A percentile compares a stretch with the other conserved stretches of the same genome.
Conservation (phyloP, 257 asterid species). For the Vinca minor region DNA sequence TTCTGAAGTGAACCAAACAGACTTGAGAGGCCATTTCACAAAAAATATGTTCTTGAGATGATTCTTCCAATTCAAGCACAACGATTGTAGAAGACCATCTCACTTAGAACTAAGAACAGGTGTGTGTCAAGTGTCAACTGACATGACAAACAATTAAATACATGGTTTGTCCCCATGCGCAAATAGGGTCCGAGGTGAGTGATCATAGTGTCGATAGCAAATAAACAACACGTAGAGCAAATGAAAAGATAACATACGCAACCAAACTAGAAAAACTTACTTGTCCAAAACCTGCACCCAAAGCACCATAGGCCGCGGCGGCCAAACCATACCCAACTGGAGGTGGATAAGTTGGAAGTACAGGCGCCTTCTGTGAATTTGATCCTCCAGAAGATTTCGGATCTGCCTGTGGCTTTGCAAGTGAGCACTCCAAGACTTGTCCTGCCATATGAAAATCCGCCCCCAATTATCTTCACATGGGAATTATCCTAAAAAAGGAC, state of each 20-base stretch:
- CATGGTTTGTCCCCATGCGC: background rate
- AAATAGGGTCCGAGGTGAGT: background rate
- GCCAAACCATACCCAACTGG: constrained; percentile 73
- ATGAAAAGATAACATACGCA: background rate
- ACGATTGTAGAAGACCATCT: background rate
- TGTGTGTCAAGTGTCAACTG: background rate
- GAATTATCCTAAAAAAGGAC: constrained; percentile 9
- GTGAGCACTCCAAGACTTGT: constrained; percentile 87
- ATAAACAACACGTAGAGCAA: background rate
- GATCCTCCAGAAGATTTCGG: constrained; percentile 57
- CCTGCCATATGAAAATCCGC: constrained; percentile 38
- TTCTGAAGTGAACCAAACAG: background rate
- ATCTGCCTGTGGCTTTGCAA: constrained; percentile 95
- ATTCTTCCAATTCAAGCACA: background rate
- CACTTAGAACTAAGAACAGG: background rate
- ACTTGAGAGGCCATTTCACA: constrained; percentile 2
- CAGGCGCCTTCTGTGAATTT: constrained; percentile 46
- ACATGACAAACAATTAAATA: background rate
- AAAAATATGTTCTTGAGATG: background rate
- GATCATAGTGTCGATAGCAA: background rate
- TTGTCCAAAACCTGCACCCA: constrained; percentile 64
- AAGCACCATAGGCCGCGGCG: constrained; percentile 71
- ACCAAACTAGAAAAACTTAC: constrained; percentile 37
- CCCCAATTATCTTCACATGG: constrained; percentile 16
- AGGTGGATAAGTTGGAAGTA: constrained; percentile 69